Base-by-base conservation (phyloP, 2,329 filamentous ascomycete species). In the Trichoderma lentiforme region DNA sequence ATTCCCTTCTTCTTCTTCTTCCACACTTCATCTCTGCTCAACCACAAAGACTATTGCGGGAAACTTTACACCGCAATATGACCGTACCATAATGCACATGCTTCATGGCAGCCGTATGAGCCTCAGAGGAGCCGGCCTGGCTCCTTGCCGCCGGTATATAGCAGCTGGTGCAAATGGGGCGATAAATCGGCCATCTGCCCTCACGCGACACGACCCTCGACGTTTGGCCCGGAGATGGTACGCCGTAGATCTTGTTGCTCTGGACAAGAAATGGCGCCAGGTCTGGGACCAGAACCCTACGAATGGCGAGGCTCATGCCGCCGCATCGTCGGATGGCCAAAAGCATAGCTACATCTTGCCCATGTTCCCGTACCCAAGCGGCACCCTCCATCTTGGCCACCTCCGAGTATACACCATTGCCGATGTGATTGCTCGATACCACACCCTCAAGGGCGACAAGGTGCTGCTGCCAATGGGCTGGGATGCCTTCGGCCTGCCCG, bases 291-390 rank as follows among this genome's bases (percentile, higher is more conserved):
- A 71, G 68, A 58, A 71, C 57, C 18, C 57, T 73, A n/a, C 74
- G 28, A 57, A 73, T 30, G 14, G 74, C 39, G 74, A 66, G 14
- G 73, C 71, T 63, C 67, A 75, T 73, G 39, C 21, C 21, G 30
- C 63, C 9, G 43, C 39, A 36, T 53, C 4, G 36, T 26, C 57
- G 39, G 76, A 74, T 36, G 61, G 73, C 70, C 74, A 80, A 43
- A 76, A 81, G 56, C 81, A 82, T 71, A 86, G 85, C 80, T 97
- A 95, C 80, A 89, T 97, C 73, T 85, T 97, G 69, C 91, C 94
- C 75, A 97, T 97, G 94, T 97, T 97, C 79, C 94, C 94, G 0
- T 97, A 97, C 80, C 94, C 94, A 1, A 97, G 94, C 0, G 94
- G 94, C 34, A 91, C 90, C 34, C 86, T 97, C 32, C 94, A 97